Evolutionary conservation across 768 basidiomycete genomes (phyloP).

Genomic region (Phylloporus scabripes): DNA sequence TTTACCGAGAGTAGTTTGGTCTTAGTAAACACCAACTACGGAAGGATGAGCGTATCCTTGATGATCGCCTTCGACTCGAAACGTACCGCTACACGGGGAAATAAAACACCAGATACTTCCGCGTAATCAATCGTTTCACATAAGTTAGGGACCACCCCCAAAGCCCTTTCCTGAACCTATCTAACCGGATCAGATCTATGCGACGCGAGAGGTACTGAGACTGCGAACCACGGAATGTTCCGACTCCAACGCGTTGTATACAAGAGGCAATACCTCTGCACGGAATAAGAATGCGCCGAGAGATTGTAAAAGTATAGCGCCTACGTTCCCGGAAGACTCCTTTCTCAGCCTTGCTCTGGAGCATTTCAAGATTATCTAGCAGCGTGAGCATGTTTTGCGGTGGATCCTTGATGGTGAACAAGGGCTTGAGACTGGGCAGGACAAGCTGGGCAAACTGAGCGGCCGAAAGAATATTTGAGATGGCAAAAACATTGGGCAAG

Average conservation of each 20-base stretch:
- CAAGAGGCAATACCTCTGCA: constrained; percentile 89
- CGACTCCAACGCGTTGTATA: constrained; percentile 95
- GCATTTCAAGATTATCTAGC: constrained; percentile 79
- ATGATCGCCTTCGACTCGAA: constrained; percentile 6
- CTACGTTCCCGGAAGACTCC: constrained; percentile 81
- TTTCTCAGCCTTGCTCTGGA: constrained; percentile 88
- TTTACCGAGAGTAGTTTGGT: constrained; percentile 88
- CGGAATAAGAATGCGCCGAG: constrained; percentile 2
- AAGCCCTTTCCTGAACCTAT: constrained; percentile 87
- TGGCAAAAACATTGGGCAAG: constrained; percentile 91
- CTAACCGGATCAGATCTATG: constrained; percentile 4
- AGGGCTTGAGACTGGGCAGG: constrained; percentile 80
- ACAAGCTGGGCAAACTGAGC: constrained; percentile 77
- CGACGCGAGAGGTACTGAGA: neutral
- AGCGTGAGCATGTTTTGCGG: constrained; percentile 96
- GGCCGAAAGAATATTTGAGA: constrained; percentile 71
- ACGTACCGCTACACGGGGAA: constrained; percentile 88
- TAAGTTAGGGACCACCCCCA: constrained; percentile 76
- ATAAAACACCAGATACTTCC: constrained; percentile 84
- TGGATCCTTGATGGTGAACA: constrained; percentile 89
- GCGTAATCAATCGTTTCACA: constrained; percentile 95
- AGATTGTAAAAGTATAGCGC: constrained; percentile 24
- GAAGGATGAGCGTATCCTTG: constrained; percentile 10
- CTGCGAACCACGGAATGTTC: constrained; percentile 73
- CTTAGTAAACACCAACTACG: constrained; percentile 85